A percentile compares a stretch with the other conserved stretches of the same genome.
Evolutionary conservation across 1,284 basidiomycete species (phyloP).

Genomic region (Ceratobasidium papillatum): DNA sequence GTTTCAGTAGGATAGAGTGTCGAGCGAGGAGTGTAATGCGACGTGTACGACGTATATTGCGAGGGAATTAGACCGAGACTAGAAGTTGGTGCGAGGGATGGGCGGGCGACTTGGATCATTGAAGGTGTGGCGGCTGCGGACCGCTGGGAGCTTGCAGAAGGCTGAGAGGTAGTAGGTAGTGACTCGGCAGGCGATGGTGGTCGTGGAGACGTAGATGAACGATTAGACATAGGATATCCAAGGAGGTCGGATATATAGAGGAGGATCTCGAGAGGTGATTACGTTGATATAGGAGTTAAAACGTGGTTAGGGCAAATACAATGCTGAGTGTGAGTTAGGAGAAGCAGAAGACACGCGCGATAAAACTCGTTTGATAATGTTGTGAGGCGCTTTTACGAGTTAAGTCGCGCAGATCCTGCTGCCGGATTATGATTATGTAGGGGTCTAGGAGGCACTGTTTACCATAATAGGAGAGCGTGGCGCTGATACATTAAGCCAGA

Average conservation of each 20-base stretch:
- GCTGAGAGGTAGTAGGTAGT: background rate
- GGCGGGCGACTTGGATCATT: conserved; percentile 34
- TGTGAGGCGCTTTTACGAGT: conserved; percentile 33
- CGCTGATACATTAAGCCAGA: conserved; percentile 24
- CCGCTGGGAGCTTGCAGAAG: background rate
- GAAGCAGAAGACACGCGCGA: conserved; percentile 23
- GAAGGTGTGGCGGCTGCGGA: background rate
- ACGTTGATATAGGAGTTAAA: conserved; percentile 30
- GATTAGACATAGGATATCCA: conserved; percentile 37
- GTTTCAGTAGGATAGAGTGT: background rate
- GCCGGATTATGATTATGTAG: conserved; percentile 18
- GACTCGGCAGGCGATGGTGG: background rate
- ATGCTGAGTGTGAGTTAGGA: conserved; percentile 1
- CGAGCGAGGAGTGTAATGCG: conserved; percentile 7
- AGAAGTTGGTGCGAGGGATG: conserved; percentile 9
- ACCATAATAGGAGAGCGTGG: conserved; percentile 31
- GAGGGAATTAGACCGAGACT: background rate
- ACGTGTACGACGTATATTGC: background rate
- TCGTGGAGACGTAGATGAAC: conserved; percentile 28
- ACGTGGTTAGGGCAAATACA: conserved; percentile 39
- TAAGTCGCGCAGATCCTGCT: conserved; percentile 32
- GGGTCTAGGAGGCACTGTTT: conserved; percentile 23
- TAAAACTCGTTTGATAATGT: conserved; percentile 30
- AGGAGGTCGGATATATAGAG: conserved; percentile 19
- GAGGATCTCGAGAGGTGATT: conserved; percentile 9